Evolutionary conservation across 495 filamentous ascomycete species (phyloP), one percentile per base, ranked within the genome.

Genomic region (Penicillium robsamsonii): DNA sequence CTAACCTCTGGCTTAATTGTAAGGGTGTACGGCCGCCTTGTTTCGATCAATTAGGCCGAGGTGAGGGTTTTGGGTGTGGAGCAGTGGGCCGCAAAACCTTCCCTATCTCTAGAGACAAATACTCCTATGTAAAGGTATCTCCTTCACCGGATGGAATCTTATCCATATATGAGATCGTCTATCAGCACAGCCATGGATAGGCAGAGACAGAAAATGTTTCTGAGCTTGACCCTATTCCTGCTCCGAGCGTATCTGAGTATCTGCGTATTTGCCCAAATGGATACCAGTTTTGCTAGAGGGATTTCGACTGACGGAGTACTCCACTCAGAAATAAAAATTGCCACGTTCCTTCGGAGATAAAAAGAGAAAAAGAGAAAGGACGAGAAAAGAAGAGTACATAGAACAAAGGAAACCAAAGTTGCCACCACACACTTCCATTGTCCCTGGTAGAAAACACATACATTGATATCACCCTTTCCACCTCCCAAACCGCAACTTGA

Each of bases 51-150:
- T n/a, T 20, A 7, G 17, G n/a, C 12, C 50, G 24, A 42, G 6
- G 17, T 20, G 4, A 7, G n/a, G 17, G 5, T 4, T 15, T 41
- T 10, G n/a, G 6, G 2, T 46, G 49, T 54, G 52, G 52, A 54
- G 20, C 31, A 24, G 35, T 35, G 49, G 49, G 17, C 41, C 41
- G 41, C 11, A 43, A 46, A 46, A n/a, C n/a, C 42, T 31, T 17
- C 1, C 11, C 37, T 52, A 52, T 52, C 50, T 20, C 38, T 9
- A 13, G 42, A 25, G 41, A 53, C 52, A 46, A 54, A 54, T 54
- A 13, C 13, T 11, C 13, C 42, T 46, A 37, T 46, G 52, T 54
- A 37, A 46, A 13, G 42, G 46, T 46, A 37, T 53, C 41, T 46
- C 20, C 45, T 20, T 53, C 38, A 53, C 40, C 33, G 33, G 15